Evolutionary conservation across 1,139 yeast species (phyloP).

Genomic region (Blastobotrys serpentis): DNA sequence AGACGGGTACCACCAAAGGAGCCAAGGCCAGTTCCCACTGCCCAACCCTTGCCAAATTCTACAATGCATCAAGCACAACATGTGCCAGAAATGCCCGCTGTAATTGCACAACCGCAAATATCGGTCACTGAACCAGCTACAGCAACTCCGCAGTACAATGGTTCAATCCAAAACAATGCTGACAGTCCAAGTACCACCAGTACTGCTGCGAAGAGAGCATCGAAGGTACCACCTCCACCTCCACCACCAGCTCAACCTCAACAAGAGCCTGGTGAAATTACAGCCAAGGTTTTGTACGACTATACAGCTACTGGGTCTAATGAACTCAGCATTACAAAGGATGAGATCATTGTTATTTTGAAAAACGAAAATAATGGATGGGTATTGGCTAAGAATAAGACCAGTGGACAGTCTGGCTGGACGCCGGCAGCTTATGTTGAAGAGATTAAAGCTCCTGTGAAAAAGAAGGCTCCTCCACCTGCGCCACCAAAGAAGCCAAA

Average conservation of each 20-base stretch:
- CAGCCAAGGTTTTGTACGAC: constrained; percentile 83
- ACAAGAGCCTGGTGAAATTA: constrained; percentile 76
- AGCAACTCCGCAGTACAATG: neutral
- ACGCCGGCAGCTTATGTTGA: constrained; percentile 90
- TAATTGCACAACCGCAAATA: constrained; percentile 5
- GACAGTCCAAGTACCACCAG: constrained; percentile 22
- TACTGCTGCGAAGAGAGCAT: constrained; percentile 21
- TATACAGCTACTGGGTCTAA: constrained; percentile 86
- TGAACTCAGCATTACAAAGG: constrained; percentile 72
- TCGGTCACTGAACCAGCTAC: neutral
- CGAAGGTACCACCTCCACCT: constrained; percentile 24
- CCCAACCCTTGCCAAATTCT: constrained; percentile 22
- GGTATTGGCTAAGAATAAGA: constrained; percentile 82
- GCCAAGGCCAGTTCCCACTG: constrained; percentile 17
- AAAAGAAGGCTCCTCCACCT: constrained; percentile 32
- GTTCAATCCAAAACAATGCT: neutral
- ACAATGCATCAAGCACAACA: constrained; percentile 20
- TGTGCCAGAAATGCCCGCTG: constrained; percentile 21
- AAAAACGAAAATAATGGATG: constrained; percentile 74
- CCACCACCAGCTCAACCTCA: constrained; percentile 46
- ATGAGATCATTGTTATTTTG: constrained; percentile 68
- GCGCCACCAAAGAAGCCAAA: constrained; percentile 35
- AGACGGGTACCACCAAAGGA: constrained; percentile 10
- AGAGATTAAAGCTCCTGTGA: constrained; percentile 44
- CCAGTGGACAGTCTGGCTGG: constrained; percentile 89